A percentile compares a stretch with the other conserved stretches of the same genome.
Evolutionary conservation across 2,329 filamentous ascomycete species (phyloP).

Genomic region (Colletotrichum camelliae): DNA sequence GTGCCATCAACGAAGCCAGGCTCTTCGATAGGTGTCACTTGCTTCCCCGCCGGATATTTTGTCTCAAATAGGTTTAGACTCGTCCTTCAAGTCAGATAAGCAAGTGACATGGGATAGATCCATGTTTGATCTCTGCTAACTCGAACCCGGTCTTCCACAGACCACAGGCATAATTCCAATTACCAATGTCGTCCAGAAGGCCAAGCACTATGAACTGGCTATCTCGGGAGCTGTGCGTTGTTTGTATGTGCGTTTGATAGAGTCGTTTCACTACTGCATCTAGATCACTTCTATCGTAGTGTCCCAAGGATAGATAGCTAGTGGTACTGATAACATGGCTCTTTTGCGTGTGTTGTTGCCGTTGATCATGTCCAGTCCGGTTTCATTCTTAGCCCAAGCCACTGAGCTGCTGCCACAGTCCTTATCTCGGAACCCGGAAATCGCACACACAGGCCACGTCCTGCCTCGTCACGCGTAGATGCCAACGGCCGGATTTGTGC

Average conservation of each 20-base stretch:
- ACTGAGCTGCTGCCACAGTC: background rate
- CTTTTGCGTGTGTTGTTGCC: background rate
- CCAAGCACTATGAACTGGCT: background rate
- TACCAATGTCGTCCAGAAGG: background rate
- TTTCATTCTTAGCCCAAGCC: background rate
- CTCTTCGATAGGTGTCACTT: background rate
- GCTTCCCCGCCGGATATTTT: background rate
- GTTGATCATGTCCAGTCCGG: background rate
- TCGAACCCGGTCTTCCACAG: background rate
- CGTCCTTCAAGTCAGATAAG: background rate
- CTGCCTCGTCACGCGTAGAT: background rate
- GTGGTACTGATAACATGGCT: background rate
- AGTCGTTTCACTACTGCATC: background rate
- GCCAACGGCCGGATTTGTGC: background rate
- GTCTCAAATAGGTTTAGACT: background rate
- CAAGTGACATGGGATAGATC: background rate
- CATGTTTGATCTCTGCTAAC: background rate
- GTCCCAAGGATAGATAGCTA: background rate
- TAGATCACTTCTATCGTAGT: background rate
- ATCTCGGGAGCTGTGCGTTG: background rate
- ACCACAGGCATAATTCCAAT: background rate
- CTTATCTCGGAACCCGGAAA: conserved; percentile 8
- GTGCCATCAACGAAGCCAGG: background rate
- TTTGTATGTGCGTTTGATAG: background rate
- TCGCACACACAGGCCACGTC: background rate